Percentiles rank a stretch among this genome's conserved stretches.
Conservation (phyloP, 441 rosid genomes). For the Adansonia rubrostipa region DNA sequence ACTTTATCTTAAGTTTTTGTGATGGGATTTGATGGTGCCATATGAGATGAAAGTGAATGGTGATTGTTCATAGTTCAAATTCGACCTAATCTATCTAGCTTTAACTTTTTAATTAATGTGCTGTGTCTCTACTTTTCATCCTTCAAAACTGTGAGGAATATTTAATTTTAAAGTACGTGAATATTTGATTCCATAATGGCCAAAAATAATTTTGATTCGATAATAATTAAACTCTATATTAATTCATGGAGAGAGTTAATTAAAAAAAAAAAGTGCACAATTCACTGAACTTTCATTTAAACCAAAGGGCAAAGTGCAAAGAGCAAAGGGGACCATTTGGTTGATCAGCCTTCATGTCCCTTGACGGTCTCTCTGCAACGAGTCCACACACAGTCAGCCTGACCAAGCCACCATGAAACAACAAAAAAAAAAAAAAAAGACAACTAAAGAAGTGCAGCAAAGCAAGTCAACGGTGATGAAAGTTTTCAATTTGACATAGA, state of each 20-base stretch:
- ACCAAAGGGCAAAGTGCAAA: slow-evolving; percentile 13
- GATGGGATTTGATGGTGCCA: slow-evolving; percentile 33
- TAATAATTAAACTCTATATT: too few species aligned
- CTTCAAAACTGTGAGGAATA: slow-evolving; percentile 23
- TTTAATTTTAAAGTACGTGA: background rate
- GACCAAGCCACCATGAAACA: slow-evolving; percentile 29
- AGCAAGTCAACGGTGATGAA: slow-evolving; percentile 39
- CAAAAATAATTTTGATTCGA: background rate
- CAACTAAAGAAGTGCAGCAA: slow-evolving; percentile 29
- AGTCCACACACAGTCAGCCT: slow-evolving; percentile 2
- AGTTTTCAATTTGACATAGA: background rate
- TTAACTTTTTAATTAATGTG: slow-evolving; percentile 38
- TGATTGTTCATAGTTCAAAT: slow-evolving; percentile 32
- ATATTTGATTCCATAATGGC: background rate
- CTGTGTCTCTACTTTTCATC: slow-evolving; percentile 43
- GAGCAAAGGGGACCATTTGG: slow-evolving; percentile 23
- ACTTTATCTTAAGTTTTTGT: slow-evolving; percentile 41
- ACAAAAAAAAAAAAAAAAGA: background rate
- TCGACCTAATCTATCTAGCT: slow-evolving; percentile 25
- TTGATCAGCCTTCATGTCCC: background rate
- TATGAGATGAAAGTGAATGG: slow-evolving; percentile 24
- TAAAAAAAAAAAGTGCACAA: too few species aligned
- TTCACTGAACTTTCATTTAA: slow-evolving; percentile 26
- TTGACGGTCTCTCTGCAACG: background rate
- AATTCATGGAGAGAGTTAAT: too few species aligned